Base-by-base conservation (phyloP, 2,329 filamentous ascomycete genomes). In the Tolypocladium sp. region DNA sequence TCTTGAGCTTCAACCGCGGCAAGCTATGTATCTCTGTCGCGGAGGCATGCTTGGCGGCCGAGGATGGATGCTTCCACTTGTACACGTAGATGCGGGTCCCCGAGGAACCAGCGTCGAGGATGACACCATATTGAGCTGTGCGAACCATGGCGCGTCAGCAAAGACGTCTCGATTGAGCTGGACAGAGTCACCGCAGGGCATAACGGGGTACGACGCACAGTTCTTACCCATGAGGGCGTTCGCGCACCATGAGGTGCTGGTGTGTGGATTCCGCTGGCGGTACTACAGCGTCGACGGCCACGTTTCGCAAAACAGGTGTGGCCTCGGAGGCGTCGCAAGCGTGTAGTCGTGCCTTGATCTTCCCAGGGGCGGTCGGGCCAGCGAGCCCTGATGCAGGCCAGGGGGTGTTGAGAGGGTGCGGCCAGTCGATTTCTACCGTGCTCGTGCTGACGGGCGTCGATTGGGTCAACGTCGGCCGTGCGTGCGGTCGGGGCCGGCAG, bases 61-160 rank as follows among this genome's bases (percentile, higher is more conserved):
- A 81, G 44, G 84, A 79, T 63, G 87, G 86, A 69, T 95, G 89
- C 69, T 92, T 84, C 94, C 94, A 99, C 74, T 87, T 85, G 77
- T 99, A 99, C 60, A 99, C 85, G 74, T 99, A 91, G 63, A 96
- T 82, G 71, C 94, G 89, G 68, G 93, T 97, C 72, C 94, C 93
- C 74, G 94, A 97, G 74, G 94, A 97, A 67, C 94, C 94, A 72
- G 94, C 94, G 82, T 99, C 94, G 70, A 99, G 84, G 71, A 99
- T 92, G 68, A 97, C 90, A 71, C 92, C 94, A 81, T 95, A 97
- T 77, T 84, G 82, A 70, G 80, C 82, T 85, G 62, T 42, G 35
- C 20, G 15, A 30, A 17, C 9, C n/a, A 38, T 37, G 25, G 17
- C 27, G 22, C 22, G 37, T 53, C 38, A 56, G 55, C 27, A 44